Conservation (phyloP, 2,329 filamentous ascomycete genomes). For the Blastomyces parvus region DNA sequence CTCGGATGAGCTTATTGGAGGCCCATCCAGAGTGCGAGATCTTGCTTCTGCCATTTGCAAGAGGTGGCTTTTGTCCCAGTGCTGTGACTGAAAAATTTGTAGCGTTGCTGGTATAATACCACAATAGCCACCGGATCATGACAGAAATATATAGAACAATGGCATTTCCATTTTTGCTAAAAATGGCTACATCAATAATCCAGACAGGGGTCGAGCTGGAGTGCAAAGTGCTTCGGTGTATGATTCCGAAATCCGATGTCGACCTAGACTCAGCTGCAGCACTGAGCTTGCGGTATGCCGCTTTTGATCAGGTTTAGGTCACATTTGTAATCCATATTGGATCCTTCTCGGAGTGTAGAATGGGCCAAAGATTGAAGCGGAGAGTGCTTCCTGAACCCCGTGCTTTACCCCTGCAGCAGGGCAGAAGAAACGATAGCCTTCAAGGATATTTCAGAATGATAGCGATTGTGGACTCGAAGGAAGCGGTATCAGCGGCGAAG, state of each 20-base stretch:
- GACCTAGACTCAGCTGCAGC: not conserved
- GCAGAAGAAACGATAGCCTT: not conserved
- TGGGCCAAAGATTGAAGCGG: not conserved
- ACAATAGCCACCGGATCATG: not conserved
- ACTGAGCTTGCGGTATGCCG: not conserved
- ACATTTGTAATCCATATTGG: conserved; percentile 1
- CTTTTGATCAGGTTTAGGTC: not conserved
- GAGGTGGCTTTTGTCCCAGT: not conserved
- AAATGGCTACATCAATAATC: not conserved
- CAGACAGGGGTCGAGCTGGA: not conserved
- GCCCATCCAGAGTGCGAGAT: not conserved
- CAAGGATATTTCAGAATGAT: not conserved
- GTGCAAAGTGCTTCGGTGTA: not conserved
- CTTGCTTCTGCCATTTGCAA: not conserved
- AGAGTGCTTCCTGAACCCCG: not conserved
- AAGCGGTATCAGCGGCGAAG: not conserved
- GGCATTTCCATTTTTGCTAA: not conserved
- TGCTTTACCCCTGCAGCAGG: not conserved
- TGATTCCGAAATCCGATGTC: conserved; percentile 4
- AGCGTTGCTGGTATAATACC: not conserved
- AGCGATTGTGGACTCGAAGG: not conserved
- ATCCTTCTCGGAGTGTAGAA: not conserved
- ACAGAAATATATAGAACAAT: not conserved
- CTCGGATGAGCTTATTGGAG: not conserved
- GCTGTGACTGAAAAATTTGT: not conserved